Base-by-base conservation (phyloP, 208 protist genomes). In the Leishmania guyanensis region DNA sequence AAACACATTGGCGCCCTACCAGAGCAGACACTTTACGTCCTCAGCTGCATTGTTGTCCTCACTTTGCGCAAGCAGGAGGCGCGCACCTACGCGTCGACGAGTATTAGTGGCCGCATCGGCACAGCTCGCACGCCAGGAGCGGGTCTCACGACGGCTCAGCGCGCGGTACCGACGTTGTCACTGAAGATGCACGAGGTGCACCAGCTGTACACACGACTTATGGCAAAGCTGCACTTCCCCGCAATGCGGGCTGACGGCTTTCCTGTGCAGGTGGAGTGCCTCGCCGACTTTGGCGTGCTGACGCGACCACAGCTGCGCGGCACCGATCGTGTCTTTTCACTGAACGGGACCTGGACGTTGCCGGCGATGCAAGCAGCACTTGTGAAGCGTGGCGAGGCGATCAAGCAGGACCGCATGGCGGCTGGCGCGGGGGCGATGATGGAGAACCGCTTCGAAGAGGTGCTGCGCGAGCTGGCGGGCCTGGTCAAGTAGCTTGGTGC, bases 31-130 rank as follows among this genome's bases (percentile, higher is more conserved):
- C 74, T 93, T 2, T 93, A 93, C 81, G 90, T 96, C 6, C 85
- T 96, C 8, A 90, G 93, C 83, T 96, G 93, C 83, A 81, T 96
- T 53, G 79, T 95, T 26, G 90, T 95, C 12, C 83, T 96, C 14
- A 88, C 85, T 22, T 74, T 88, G 65, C 90, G 90, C 54, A 76
- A 88, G 78, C 85, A 85, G 51, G 89, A 95, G 60, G 84, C 84
- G 77, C 74, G 84, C 29, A 66, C 77, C 22, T 50, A 82, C 72
- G 74, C 84, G n/a, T 69, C 74, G 36, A 82, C 75, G 17, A 84
- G 80, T 58, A 71, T 83, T 26, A 69, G 84, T 14, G 80, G 84
- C 17, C 78, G 80, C 78, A 81, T 83, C 50, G 80, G 81, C 56
- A 83, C 75, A 12, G 73, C 71, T 17, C 80, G 81, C 14, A 53